phyloP scores from a whole-genome alignment of 768 basidiomycete species.

The Mycena amicta region DNA sequence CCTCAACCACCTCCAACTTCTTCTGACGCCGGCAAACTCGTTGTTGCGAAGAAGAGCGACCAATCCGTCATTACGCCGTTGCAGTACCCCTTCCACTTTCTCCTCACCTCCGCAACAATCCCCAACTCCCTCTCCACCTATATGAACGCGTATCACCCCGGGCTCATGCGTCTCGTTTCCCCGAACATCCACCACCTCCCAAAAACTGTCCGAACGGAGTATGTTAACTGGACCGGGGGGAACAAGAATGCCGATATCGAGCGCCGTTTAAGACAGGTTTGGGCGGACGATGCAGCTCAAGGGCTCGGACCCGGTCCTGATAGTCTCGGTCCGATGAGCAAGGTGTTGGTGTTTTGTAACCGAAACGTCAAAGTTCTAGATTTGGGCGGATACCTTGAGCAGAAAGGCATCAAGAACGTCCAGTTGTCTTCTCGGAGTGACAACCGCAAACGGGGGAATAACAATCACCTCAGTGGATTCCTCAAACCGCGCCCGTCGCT shows the following conservation, averaged over 20 bases:
- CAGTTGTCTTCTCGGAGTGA: conserved; percentile 67
- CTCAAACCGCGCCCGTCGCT: conserved; percentile 36
- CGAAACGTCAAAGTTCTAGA: conserved; percentile 66
- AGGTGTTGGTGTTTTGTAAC: conserved; percentile 85
- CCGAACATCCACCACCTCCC: conserved; percentile 83
- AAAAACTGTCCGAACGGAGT: conserved; percentile 65
- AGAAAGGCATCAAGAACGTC: conserved; percentile 63
- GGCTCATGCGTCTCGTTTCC: conserved; percentile 73
- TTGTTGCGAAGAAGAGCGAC: neutral
- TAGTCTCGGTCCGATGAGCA: conserved; percentile 45
- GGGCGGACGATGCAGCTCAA: conserved; percentile 62
- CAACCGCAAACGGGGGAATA: conserved; percentile 64
- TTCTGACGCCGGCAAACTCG: conserved; percentile 12
- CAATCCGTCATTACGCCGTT: conserved; percentile 29
- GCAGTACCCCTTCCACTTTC: conserved; percentile 75
- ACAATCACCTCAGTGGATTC: conserved; percentile 79
- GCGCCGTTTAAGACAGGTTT: conserved; percentile 69
- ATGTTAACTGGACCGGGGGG: conserved; percentile 76
- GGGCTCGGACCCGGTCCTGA: conserved; percentile 18
- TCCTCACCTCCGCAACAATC: conserved; percentile 87
- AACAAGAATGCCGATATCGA: conserved; percentile 83
- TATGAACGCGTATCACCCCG: conserved; percentile 63
- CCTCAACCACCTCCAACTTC: conserved; percentile 11
- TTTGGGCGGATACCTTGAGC: conserved; percentile 58
- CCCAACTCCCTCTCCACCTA: conserved; percentile 73